Base-by-base conservation (phyloP, 2,329 filamentous ascomycete genomes). In the Cladophialophora immunda region DNA sequence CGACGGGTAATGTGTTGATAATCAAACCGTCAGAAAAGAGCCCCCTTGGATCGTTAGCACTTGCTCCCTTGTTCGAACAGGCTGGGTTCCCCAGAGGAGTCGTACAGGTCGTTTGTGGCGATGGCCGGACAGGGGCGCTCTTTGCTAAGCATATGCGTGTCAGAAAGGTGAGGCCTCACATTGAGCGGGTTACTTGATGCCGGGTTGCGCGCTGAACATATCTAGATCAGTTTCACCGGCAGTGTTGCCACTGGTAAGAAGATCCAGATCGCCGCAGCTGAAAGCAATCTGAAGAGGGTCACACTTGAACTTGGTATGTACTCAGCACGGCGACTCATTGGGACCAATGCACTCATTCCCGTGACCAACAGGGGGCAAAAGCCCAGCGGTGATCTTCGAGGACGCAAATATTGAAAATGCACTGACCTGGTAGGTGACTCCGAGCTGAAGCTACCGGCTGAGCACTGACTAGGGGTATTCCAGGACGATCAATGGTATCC, bases 161-260 rank as follows among this genome's bases (percentile, higher is more conserved):
- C 61, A 81, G 83, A 61, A 62, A 66, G 32, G 55, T 58, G n/a
- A n/a, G n/a, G n/a, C n/a, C n/a, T n/a, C n/a, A n/a, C n/a, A n/a
- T n/a, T n/a, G n/a, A n/a, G n/a, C n/a, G n/a, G n/a, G n/a, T n/a
- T n/a, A n/a, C n/a, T n/a, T n/a, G n/a, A n/a, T n/a, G n/a, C n/a
- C n/a, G n/a, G n/a, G n/a, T n/a, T n/a, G n/a, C n/a, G n/a, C n/a
- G n/a, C n/a, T n/a, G n/a, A n/a, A n/a, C n/a, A n/a, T n/a, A n/a
- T n/a, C n/a, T n/a, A 88, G 80, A 84, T 90, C 73, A 83, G 81
- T 70, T 90, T 90, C 76, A 90, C 88, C 0, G 87, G 88, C 2
- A 88, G 85, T n/a, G 85, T 81, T 4, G 78, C 80, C 0, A 88
- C 85, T 0, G 88, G 87, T 13, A 89, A 88, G 79, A 83, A 82